A percentile compares a stretch with the other conserved stretches of the same genome.
Evolutionary conservation across 306 rosid genomes (phyloP).

Genomic region (Potentilla sterilis): DNA sequence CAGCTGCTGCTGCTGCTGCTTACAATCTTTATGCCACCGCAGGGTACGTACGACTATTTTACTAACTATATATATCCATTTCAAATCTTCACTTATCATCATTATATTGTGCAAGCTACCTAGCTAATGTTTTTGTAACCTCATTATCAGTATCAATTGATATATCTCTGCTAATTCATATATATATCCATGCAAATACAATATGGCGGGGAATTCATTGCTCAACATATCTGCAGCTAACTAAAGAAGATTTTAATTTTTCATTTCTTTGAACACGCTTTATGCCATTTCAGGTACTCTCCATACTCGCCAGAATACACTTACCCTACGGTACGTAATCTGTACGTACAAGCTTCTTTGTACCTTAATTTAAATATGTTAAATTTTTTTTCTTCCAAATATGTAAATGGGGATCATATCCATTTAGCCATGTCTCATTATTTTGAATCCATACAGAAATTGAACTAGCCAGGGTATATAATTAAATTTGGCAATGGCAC

Average conservation of each 20-base stretch:
- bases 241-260: no score
- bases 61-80: neutral
- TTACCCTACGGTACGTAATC: slow-evolving; percentile 69
- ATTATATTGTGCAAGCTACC: neutral
- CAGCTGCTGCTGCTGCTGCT: slow-evolving; percentile 67
- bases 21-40: slow-evolving; percentile 49
- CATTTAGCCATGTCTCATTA: neutral
- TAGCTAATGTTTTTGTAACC: neutral
- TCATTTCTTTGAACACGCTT: neutral
- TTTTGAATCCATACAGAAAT: neutral
- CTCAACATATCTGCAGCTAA: no score
- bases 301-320: slow-evolving; percentile 89
- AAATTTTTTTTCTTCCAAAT: neutral
- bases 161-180: no score
- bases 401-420: no score
- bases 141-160: no score
- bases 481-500: neutral
- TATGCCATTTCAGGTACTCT: slow-evolving; percentile 70
- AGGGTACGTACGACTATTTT: slow-evolving; percentile 19
- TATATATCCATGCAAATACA: no score
- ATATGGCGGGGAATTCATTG: no score
- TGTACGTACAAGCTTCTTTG: slow-evolving; percentile 42
- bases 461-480: neutral
- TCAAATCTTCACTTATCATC: neutral
- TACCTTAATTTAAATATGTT: neutral